Percentiles rank a stretch among this genome's conserved stretches.
Conservation (phyloP, 1,284 basidiomycete genomes). For the Anthracocystis panici-leucophaei region DNA sequence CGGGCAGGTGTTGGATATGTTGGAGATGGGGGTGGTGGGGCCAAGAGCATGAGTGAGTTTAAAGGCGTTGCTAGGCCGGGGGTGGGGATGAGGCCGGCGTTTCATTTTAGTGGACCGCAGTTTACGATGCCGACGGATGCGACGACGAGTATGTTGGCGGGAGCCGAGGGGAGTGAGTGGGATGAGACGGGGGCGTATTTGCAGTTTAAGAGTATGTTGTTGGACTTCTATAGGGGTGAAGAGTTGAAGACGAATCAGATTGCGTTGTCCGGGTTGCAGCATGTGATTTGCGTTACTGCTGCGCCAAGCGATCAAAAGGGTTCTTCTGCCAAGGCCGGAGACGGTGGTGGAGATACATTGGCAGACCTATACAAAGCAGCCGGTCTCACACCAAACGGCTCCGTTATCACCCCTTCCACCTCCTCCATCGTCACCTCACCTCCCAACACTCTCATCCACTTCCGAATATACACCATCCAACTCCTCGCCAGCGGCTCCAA, state of each 20-base stretch:
- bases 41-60: conserved; percentile 82
- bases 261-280: conserved; percentile 84
- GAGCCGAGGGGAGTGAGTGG: conserved; percentile 40
- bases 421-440: conserved; percentile 71
- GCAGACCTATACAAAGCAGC: conserved; percentile 61
- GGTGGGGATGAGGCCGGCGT: conserved; percentile 88
- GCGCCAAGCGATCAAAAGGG: conserved; percentile 27
- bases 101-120: conserved; percentile 86
- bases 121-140: conserved; percentile 70
- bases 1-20: conserved; percentile 88
- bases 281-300: conserved; percentile 77
- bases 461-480: conserved; percentile 85
- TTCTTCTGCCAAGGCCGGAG: neutral
- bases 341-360: conserved; percentile 29
- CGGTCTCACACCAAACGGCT: conserved; percentile 64
- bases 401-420: conserved; percentile 69
- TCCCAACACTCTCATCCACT: conserved; percentile 81
- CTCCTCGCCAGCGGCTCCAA: conserved; percentile 75
- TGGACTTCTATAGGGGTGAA: conserved; percentile 85
- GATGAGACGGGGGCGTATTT: conserved; percentile 60
- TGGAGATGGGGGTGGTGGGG: conserved; percentile 90
- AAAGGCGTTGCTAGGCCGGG: conserved; percentile 91
- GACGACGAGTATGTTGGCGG: conserved; percentile 35
- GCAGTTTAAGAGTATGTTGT: conserved; percentile 85
- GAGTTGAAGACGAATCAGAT: conserved; percentile 81